Base-by-base conservation (phyloP, 805 yeast genomes). In the Debaryomyces prosopidis region DNA sequence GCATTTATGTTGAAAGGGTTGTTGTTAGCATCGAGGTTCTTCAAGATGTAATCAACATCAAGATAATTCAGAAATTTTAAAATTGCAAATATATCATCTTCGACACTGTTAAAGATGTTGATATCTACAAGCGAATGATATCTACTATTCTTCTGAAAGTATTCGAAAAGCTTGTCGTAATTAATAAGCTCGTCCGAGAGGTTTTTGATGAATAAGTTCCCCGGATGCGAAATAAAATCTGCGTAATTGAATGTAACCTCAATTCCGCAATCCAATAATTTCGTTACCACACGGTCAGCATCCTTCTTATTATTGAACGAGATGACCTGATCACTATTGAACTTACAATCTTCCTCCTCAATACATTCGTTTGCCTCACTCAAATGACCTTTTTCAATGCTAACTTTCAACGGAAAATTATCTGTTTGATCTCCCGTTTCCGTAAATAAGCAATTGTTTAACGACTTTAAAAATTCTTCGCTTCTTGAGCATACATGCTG, bases 201-300 rank as follows among this genome's bases (percentile, higher is more conserved):
- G 15, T 81, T 81, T 45, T 81, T 73, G 20, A 81, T 73, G 58
- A 79, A 82, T 12, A 82, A 53, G 50, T 77, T 76, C 1, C 86
- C 87, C 1, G 87, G 87, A 49, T 78, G 82, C 4, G 79, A 70
- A 9, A 74, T 52, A 40, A 66, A 63, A 16, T 54, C 54, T 8
- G 63, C 48, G 50, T 67, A 68, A 47, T 63, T 63, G 19, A 65
- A 50, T 28, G 47, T 28, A 26, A 52, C 23, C 4, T 44, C 41
- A 9, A 44, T 23, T 3, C 36, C 46, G 19, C 46, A 40, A 12
- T 49, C 51, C n/a, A 46, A 12, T 9, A 54, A 36, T 19, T 46
- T 34, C 10, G 50, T 43, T 5, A 58, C 39, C 16, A 57, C 18
- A 31, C 34, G 28, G 36, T 53, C 58, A 4, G 43, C 33, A 17